Evolutionary conservation across 1,284 basidiomycete species (phyloP), one percentile per base, ranked within the genome.

Genomic region (Wallemia hederae): DNA sequence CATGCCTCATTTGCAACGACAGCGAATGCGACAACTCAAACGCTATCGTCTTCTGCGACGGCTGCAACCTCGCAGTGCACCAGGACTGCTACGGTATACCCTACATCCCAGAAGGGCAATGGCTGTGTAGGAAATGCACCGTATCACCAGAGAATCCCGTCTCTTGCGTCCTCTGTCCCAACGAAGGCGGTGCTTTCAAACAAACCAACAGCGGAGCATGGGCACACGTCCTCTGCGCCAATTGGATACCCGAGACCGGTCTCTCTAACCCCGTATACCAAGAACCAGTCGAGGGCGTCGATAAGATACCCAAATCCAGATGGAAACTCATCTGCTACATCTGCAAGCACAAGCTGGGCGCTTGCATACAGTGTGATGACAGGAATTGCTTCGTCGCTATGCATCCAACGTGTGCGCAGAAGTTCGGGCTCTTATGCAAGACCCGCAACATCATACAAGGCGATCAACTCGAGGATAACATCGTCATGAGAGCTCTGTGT

Each of bases 11-110:
- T 60, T 98, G 94, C 68, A 92, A 98, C 66, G 92, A 98, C 68
- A 87, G 89, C 1, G 94, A 99, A 67, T 92, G 90, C 64, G 94
- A 99, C 72, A 97, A 97, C 69, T 87, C 85, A 62, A 99, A 98
- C 69, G 94, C 91, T 3, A 99, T 98, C 65, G 92, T 99, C 19
- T 99, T 98, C 69, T 99, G 94, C 70, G 94, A 99, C 69, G 94
- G 94, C 0, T 99, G 94, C 71, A 98, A 98, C 70, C 75, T 99
- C 27, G 94, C 94, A 7, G 92, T 98, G 2, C 94, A 99, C 72
- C 94, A 99, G 78, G 92, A 98, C 70, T 99, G 94, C 69, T 99
- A 99, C 70, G 94, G 94, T 29, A 89, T 99, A 2, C 94, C 94
- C 1, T 99, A 98, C 69, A 97, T 99, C 63, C 94, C 94, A 0